phyloP scores from a whole-genome alignment of 257 asterid species.

The Asclepias syriaca region DNA sequence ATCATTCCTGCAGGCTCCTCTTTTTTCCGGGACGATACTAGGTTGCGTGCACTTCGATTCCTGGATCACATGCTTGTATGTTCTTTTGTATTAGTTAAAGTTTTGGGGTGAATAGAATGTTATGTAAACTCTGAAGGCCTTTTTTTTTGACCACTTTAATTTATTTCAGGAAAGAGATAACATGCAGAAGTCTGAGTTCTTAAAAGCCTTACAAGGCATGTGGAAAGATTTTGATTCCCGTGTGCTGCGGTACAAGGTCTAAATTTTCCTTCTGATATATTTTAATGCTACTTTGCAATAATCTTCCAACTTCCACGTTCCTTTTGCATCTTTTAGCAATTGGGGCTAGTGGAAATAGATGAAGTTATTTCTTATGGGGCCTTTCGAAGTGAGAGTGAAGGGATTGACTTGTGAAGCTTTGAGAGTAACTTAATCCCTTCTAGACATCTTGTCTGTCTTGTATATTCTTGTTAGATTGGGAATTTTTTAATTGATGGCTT shows the following conservation, averaged over 20 bases:
- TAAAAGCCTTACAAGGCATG: slow-evolving; percentile 97
- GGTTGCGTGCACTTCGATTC: slow-evolving; percentile 99
- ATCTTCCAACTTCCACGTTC: background rate
- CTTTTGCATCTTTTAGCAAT: background rate
- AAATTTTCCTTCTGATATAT: slow-evolving; percentile 22
- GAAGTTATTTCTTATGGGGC: background rate
- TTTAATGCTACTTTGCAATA: slow-evolving; percentile 5
- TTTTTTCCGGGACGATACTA: slow-evolving; percentile 88
- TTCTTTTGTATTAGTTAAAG: slow-evolving; percentile 20
- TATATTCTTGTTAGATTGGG: background rate
- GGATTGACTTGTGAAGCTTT: background rate
- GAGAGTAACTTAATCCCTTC: background rate
- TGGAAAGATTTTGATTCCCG: slow-evolving; percentile 99
- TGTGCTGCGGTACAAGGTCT: slow-evolving; percentile 96
- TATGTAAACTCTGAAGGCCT: background rate
- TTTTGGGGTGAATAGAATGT: background rate
- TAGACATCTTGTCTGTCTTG: background rate
- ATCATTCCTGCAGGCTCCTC: slow-evolving; percentile 68
- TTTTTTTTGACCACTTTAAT: slow-evolving; percentile 15
- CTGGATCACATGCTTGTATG: slow-evolving; percentile 97
- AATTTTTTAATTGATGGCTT: background rate
- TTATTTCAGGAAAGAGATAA: slow-evolving; percentile 92
- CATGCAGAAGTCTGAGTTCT: slow-evolving; percentile 94
- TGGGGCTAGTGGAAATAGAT: background rate
- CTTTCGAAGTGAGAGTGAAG: background rate